A percentile compares a stretch with the other conserved stretches of the same genome.
Evolutionary conservation across 805 yeast genomes (phyloP).

Genomic region (Nakazawaea wickerhamii): DNA sequence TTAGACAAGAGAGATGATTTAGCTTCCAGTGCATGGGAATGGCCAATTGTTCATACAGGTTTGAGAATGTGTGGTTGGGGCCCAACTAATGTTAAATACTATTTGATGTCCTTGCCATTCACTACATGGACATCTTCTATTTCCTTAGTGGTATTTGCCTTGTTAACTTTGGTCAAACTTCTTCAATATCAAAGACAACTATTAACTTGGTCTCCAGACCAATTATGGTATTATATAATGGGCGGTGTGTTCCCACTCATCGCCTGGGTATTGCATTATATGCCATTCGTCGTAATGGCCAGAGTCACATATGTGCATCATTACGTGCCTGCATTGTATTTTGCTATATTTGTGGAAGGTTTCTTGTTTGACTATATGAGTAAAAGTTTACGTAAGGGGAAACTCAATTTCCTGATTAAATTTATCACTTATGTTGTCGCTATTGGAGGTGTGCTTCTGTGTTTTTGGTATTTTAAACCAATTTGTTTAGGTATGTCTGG

Average conservation of each 20-base stretch:
- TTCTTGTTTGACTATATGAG: constrained; percentile 47
- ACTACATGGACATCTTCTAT: constrained; percentile 57
- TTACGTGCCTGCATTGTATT: constrained; percentile 90
- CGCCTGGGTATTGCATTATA: constrained; percentile 85
- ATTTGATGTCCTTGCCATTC: constrained; percentile 61
- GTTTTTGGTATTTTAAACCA: constrained; percentile 58
- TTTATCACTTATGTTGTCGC: constrained; percentile 32
- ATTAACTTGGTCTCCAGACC: constrained; percentile 19
- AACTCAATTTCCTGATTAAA: constrained; percentile 15
- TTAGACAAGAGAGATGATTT: constrained; percentile 63
- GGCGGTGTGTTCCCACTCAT: constrained; percentile 82
- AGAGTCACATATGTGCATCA: constrained; percentile 97
- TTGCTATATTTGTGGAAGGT: constrained; percentile 63
- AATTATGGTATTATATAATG: constrained; percentile 23
- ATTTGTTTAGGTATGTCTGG: constrained; percentile 66
- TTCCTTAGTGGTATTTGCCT: constrained; percentile 38
- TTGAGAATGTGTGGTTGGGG: constrained; percentile 78
- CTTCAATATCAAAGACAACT: constrained; percentile 69
- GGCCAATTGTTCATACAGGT: constrained; percentile 69
- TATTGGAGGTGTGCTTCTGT: constrained; percentile 39
- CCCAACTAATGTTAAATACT: constrained; percentile 48
- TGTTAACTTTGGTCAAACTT: constrained; percentile 33
- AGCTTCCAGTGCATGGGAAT: constrained; percentile 77
- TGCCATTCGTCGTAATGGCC: constrained; percentile 90
- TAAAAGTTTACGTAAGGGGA: constrained; percentile 22